phyloP scores from a whole-genome alignment of 2,329 filamentous ascomycete genomes.

The Didymella sp. region DNA sequence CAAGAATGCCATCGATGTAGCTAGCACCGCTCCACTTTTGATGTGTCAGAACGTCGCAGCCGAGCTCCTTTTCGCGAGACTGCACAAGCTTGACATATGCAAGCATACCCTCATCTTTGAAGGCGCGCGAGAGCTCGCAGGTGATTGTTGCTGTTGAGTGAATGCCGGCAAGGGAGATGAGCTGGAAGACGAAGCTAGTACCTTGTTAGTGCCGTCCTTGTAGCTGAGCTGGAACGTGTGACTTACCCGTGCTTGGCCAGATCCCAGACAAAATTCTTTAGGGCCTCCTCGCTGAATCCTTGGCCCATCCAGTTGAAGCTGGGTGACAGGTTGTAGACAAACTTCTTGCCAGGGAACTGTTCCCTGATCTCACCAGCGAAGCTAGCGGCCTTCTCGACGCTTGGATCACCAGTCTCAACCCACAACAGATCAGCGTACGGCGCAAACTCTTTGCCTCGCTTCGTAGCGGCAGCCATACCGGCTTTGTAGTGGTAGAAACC shows the following conservation, averaged over 20 bases:
- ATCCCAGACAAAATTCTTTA: conserved; percentile 96
- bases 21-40: conserved; percentile 82
- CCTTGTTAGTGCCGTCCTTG: neutral
- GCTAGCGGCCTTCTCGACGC: conserved; percentile 74
- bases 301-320: conserved; percentile 99
- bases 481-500: conserved; percentile 91
- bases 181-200: conserved; percentile 65
- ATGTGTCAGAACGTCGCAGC: conserved; percentile 91
- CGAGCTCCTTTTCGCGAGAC: conserved; percentile 84
- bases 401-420: conserved; percentile 94
- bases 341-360: conserved; percentile 76
- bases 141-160: conserved; percentile 69
- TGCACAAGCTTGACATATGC: conserved; percentile 97
- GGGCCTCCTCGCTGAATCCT: conserved; percentile 81
- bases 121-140: conserved; percentile 77
- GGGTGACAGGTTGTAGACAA: conserved; percentile 95
- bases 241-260: conserved; percentile 80
- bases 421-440: conserved; percentile 94
- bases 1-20: conserved; percentile 88
- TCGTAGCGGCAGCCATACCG: conserved; percentile 85
- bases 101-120: conserved; percentile 92
- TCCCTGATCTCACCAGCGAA: conserved; percentile 80
- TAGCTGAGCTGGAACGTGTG: conserved; percentile 60
- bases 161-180: conserved; percentile 70
- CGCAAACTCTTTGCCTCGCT: conserved; percentile 88